These are phyloP conservation scores for Cymodocea nodosa DNA, from an alignment of 116 monocot species.

Conservation along the genomic window DNA sequence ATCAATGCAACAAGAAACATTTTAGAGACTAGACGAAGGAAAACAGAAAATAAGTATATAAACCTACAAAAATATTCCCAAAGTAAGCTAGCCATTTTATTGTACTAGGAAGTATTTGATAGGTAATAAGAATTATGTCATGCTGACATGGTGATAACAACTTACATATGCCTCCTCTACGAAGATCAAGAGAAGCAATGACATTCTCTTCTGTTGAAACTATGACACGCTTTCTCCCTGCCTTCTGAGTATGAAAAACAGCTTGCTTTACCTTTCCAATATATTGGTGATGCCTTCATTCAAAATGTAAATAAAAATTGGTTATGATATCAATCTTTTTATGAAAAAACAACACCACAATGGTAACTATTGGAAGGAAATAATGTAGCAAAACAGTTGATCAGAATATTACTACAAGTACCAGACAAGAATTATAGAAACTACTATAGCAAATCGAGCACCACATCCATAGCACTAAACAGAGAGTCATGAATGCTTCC, in stretches of 20 bases:
- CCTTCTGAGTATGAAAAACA: slow-evolving; percentile 85
- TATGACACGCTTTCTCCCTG: slow-evolving; percentile 80
- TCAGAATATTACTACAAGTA: too few relatives aligned
- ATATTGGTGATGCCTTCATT: slow-evolving; percentile 74
- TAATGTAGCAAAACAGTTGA: too few relatives aligned
- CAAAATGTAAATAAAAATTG: neutral
- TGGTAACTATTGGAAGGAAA: neutral
- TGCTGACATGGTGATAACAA: neutral
- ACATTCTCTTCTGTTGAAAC: slow-evolving; percentile 89
- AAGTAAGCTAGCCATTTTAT: neutral
- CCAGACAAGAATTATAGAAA: too few relatives aligned
- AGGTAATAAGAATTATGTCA: too few relatives aligned
- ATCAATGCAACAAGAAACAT: neutral
- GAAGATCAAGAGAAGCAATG: slow-evolving; percentile 91
- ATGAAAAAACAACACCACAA: neutral
- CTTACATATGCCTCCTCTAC: slow-evolving; percentile 87
- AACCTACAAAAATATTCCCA: neutral
- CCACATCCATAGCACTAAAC: neutral
- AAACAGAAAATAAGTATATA: neutral
- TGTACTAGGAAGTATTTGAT: too few relatives aligned
- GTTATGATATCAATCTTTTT: neutral
- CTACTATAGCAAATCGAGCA: too few relatives aligned
- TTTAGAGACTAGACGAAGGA: neutral
- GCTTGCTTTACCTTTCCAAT: slow-evolving; percentile 89
- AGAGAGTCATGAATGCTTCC: neutral